Percentiles rank a stretch among this genome's conserved stretches.
phyloP scores from a whole-genome alignment of 2,329 filamentous ascomycete genomes.

The Grosmannia clavigera region DNA sequence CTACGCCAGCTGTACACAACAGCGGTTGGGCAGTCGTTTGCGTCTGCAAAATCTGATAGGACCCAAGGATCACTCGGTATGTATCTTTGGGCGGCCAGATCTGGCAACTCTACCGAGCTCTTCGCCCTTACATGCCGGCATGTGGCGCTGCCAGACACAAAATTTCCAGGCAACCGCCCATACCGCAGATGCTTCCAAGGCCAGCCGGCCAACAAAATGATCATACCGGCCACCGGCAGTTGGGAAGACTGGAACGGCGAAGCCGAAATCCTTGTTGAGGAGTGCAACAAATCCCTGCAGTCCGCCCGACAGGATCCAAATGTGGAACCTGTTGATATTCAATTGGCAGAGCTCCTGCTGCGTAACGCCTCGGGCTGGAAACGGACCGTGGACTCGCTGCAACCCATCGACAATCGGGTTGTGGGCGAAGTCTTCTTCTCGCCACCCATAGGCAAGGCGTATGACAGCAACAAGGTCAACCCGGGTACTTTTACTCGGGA shows the following conservation, averaged over 20 bases:
- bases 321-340: background rate
- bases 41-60: background rate
- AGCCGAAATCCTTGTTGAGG: background rate
- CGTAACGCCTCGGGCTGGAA: background rate
- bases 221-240: background rate
- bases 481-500: background rate
- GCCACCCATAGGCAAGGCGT: background rate
- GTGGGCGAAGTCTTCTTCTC: constrained; percentile 2
- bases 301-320: background rate
- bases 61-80: background rate
- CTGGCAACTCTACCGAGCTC: background rate
- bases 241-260: background rate
- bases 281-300: background rate
- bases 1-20: background rate
- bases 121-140: constrained; percentile 1
- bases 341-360: background rate
- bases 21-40: background rate
- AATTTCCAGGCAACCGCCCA: background rate
- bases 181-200: background rate
- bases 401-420: background rate
- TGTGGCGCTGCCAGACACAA: background rate
- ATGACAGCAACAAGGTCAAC: background rate
- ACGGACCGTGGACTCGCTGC: background rate
- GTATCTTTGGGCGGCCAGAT: constrained; percentile 1
- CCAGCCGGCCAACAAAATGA: background rate